Conservation (phyloP, 78 protist genomes). For the Isochrysis galbana region DNA sequence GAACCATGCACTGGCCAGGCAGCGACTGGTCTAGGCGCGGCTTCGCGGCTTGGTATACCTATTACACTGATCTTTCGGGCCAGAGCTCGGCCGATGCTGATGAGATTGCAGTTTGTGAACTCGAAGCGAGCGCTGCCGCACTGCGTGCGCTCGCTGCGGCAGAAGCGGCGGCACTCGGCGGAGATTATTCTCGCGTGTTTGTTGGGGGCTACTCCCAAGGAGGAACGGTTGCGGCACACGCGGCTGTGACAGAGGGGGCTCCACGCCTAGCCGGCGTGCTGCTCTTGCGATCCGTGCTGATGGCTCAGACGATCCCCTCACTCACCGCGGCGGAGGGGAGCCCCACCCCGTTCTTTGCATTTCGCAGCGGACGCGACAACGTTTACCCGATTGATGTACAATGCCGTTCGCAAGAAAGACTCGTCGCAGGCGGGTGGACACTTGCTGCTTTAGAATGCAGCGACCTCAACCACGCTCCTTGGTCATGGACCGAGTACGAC, state of each 20-base stretch:
- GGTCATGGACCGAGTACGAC: background rate
- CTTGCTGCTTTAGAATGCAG: background rate
- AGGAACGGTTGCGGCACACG: background rate
- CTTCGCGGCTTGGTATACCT: background rate
- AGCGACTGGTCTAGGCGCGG: background rate
- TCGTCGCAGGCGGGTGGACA: background rate
- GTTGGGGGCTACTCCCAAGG: background rate
- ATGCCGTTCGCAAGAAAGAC: background rate
- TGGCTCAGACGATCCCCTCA: background rate
- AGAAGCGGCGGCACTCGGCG: background rate
- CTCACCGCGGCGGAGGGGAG: background rate
- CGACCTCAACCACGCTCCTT: background rate
- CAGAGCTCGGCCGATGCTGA: background rate
- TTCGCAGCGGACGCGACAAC: background rate
- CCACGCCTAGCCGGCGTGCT: background rate
- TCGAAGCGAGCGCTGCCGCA: background rate
- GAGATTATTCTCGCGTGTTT: background rate
- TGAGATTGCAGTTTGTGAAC: background rate
- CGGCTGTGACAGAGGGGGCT: background rate
- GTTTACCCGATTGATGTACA: background rate
- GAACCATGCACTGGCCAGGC: background rate
- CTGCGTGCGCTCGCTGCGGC: background rate
- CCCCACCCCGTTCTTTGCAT: background rate
- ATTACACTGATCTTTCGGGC: background rate
- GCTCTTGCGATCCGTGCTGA: background rate